phyloP scores from a whole-genome alignment of 2,329 filamentous ascomycete species.

The Colletotrichum lini region DNA sequence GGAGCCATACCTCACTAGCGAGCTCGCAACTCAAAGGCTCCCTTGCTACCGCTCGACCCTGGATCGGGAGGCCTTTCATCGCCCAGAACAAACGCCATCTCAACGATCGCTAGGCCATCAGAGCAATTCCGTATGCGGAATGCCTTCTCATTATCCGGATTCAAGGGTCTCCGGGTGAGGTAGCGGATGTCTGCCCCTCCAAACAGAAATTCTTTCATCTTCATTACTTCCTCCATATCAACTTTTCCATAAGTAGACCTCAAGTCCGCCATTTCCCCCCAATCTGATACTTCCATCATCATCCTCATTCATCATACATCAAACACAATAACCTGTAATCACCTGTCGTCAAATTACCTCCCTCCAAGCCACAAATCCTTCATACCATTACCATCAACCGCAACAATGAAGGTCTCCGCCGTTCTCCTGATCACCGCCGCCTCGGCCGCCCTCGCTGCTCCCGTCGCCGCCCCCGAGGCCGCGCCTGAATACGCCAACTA shows the following conservation, averaged over 20 bases:
- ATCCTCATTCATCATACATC: conserved; percentile 18
- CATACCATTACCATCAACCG: conserved; percentile 2
- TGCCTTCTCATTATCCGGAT: background rate
- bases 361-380: background rate
- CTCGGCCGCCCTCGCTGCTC: conserved; percentile 44
- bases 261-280: background rate
- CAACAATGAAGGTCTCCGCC: conserved; percentile 51
- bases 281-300: conserved; percentile 19
- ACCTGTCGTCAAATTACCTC: background rate
- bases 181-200: background rate
- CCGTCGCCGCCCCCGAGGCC: conserved; percentile 38
- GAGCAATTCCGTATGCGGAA: conserved; percentile 1
- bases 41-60: conserved; percentile 21
- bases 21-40: conserved; percentile 3
- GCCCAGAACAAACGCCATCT: background rate
- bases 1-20: background rate
- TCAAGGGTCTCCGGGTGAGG: background rate
- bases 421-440: conserved; percentile 47
- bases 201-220: background rate
- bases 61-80: conserved; percentile 10
- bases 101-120: conserved; percentile 4
- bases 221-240: background rate
- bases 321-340: background rate
- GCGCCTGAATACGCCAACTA: conserved; percentile 34
- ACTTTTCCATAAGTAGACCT: conserved; percentile 31